A percentile compares a stretch with the other conserved stretches of the same genome.
Conservation (phyloP, 2,329 filamentous ascomycete species). For the Akanthomyces dipterigenus region DNA sequence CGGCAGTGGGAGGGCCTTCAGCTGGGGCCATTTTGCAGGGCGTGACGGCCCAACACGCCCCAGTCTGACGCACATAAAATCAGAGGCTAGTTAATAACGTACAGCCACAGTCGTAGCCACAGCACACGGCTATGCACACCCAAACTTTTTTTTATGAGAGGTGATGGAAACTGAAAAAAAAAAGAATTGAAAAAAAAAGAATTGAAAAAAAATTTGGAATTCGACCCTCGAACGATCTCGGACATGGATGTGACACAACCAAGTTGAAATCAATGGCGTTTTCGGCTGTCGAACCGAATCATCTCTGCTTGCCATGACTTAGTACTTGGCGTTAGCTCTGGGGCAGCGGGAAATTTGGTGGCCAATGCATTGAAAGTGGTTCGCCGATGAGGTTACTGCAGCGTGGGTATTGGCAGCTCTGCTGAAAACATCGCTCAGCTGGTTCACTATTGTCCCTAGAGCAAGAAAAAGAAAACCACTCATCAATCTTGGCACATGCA, state of each 20-base stretch:
- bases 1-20: neutral
- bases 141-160: no score
- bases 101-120: neutral
- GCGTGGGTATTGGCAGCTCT: no score
- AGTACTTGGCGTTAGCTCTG: neutral
- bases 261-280: neutral
- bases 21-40: neutral
- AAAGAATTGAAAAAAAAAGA: neutral
- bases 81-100: neutral
- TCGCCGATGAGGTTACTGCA: no score
- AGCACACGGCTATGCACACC: neutral
- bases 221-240: neutral
- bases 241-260: neutral
- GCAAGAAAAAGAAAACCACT: no score
- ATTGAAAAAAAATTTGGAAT: neutral
- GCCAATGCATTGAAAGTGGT: no score
- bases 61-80: neutral
- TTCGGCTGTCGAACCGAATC: neutral
- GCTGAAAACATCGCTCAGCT: no score
- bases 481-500: neutral
- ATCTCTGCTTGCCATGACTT: neutral
- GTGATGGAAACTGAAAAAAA: neutral
- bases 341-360: no score
- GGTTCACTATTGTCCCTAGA: no score
- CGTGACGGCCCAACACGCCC: neutral